Evolutionary conservation across 176 grass and related monocot species (phyloP).

Genomic region (Triticum aestivum): DNA sequence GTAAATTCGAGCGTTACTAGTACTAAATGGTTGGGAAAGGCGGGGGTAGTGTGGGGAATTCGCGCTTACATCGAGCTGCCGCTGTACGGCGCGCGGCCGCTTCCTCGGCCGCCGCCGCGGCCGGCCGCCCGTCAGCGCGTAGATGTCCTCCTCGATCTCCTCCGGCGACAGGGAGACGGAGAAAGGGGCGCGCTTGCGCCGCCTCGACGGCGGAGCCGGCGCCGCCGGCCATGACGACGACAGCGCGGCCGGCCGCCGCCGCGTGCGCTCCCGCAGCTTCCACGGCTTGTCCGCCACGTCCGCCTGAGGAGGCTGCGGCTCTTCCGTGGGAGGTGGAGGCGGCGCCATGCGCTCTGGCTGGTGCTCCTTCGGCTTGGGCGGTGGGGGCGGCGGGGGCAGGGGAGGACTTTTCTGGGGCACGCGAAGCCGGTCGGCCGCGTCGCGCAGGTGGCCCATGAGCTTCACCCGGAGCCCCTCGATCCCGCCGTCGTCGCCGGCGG

Average conservation of each 20-base stretch:
- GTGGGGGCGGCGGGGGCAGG: not conserved
- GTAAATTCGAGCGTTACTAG: too few relatives aligned
- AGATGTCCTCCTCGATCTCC: slow-evolving; percentile 98
- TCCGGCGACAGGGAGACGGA: slow-evolving; percentile 58
- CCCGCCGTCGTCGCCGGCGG: slow-evolving; percentile 10
- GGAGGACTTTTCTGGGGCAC: not conserved
- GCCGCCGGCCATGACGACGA: slow-evolving; percentile 13
- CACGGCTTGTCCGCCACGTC: slow-evolving; percentile 42
- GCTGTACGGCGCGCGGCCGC: slow-evolving; percentile 73
- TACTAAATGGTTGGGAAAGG: slow-evolving; percentile 13
- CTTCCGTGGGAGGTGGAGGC: not conserved
- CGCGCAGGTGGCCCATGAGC: slow-evolving; percentile 76
- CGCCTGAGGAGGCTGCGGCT: not conserved
- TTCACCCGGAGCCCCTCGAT: slow-evolving; percentile 55
- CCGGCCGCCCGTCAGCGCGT: slow-evolving; percentile 73
- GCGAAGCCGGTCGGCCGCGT: slow-evolving; percentile 56
- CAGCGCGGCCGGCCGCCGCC: slow-evolving; percentile 14
- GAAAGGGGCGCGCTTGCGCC: slow-evolving; percentile 47
- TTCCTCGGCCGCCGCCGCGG: slow-evolving; percentile 86
- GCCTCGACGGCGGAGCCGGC: slow-evolving; percentile 2
- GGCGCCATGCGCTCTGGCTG: slow-evolving; percentile 2
- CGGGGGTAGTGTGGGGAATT: slow-evolving; percentile 27
- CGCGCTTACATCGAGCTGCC: slow-evolving; percentile 79
- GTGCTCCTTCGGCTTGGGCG: not conserved
- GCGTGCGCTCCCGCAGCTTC: slow-evolving; percentile 68